Conservation (phyloP, 371 early-diverging fungal genomes). For the Rhizomucor miehei region DNA sequence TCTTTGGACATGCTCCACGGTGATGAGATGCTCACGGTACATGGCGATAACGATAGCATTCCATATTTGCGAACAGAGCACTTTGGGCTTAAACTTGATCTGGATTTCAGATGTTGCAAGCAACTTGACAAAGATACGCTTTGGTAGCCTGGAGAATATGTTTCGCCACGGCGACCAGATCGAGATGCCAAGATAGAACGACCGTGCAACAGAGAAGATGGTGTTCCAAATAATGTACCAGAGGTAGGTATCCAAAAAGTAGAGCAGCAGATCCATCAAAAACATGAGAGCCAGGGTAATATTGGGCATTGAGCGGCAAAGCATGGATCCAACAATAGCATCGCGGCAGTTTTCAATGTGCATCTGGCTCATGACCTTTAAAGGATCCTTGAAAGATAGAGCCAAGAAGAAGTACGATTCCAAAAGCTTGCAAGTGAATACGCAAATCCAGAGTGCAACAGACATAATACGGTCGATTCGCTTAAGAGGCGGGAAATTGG, state of each 20-base stretch:
- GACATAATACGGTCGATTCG: constrained; percentile 76
- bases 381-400: constrained; percentile 79
- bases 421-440: constrained; percentile 77
- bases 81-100: constrained; percentile 70
- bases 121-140: constrained; percentile 80
- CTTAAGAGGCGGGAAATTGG: constrained; percentile 76
- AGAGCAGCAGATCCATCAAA: constrained; percentile 73
- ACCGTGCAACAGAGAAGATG: constrained; percentile 74
- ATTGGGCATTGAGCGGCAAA: constrained; percentile 69
- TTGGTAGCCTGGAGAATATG: constrained; percentile 82
- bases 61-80: constrained; percentile 83
- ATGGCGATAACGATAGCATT: constrained; percentile 86
- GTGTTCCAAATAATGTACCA: constrained; percentile 92
- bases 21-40: constrained; percentile 84
- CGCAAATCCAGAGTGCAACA: constrained; percentile 71
- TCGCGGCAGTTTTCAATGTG: constrained; percentile 61
- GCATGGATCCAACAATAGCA: constrained; percentile 33
- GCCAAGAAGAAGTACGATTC: constrained; percentile 87
- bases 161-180: constrained; percentile 90
- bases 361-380: constrained; percentile 66
- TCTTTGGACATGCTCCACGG: constrained; percentile 75
- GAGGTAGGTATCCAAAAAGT: constrained; percentile 88
- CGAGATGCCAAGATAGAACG: constrained; percentile 82
- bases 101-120: constrained; percentile 74
- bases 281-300: constrained; percentile 80